Evolutionary conservation across 768 basidiomycete species (phyloP).

Genomic region (Boletus subcaerulescens): DNA sequence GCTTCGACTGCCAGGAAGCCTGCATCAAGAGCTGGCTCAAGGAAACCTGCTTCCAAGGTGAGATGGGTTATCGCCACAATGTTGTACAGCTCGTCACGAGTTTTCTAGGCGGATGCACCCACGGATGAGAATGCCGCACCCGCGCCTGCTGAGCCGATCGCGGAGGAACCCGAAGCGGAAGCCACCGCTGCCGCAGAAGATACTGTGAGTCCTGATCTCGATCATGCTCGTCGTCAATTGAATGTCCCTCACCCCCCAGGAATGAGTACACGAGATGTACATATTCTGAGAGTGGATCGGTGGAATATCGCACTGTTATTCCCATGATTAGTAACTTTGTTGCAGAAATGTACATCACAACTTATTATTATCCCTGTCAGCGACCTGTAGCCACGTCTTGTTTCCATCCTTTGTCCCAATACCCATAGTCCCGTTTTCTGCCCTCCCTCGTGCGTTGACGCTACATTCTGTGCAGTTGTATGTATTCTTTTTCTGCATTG

Average conservation of each 20-base stretch:
- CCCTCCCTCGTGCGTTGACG: constrained; percentile 5
- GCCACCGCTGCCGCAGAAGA: constrained; percentile 40
- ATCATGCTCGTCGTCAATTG: not conserved
- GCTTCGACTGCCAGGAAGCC: constrained; percentile 50
- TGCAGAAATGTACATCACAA: constrained; percentile 33
- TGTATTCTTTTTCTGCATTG: constrained; percentile 8
- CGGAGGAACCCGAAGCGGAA: constrained; percentile 51
- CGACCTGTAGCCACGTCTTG: constrained; percentile 24
- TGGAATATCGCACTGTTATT: constrained; percentile 15
- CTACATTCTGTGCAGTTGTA: constrained; percentile 22
- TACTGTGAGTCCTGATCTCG: constrained; percentile 14
- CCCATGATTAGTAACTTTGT: constrained; percentile 13
- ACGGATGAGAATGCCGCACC: constrained; percentile 39
- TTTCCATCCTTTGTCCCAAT: constrained; percentile 8
- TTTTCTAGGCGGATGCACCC: constrained; percentile 32
- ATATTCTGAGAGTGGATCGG: constrained; percentile 9
- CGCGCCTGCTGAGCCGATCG: constrained; percentile 45
- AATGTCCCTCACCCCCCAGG: constrained; percentile 10
- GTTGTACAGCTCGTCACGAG: not conserved
- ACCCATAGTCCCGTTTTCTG: constrained; percentile 13
- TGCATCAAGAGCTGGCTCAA: constrained; percentile 54
- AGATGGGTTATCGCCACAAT: constrained; percentile 5
- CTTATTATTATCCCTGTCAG: constrained; percentile 34
- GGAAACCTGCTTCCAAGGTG: constrained; percentile 66
- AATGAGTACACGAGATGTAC: constrained; percentile 18